These are phyloP conservation scores for Sarcomyxa edulis DNA, from an alignment of 768 basidiomycete species.

Conservation along the genomic window DNA sequence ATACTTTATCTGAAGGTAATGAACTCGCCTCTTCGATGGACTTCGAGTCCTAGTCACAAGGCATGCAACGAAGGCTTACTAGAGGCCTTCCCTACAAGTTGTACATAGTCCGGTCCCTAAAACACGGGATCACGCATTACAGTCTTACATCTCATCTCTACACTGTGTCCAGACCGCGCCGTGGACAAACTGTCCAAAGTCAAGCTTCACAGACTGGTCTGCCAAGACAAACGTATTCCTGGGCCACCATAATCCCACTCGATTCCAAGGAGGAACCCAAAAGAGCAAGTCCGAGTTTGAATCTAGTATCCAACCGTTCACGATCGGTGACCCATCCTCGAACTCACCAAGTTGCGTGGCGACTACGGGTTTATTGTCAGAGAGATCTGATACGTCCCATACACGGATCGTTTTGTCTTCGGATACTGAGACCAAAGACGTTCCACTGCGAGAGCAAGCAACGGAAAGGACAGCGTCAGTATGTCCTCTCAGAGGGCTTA, in stretches of 20 bases:
- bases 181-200: neutral
- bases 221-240: slow-evolving; percentile 1
- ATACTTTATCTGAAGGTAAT: no score
- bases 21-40: no score
- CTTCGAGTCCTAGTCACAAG: no score
- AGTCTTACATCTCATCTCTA: no score
- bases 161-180: neutral
- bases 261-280: slow-evolving; percentile 1
- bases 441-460: slow-evolving; percentile 11
- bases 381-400: no score
- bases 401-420: slow-evolving; percentile 4
- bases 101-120: no score
- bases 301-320: slow-evolving; percentile 2
- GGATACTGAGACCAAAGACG: slow-evolving; percentile 9
- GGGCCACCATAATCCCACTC: slow-evolving; percentile 1
- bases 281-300: neutral
- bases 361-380: neutral
- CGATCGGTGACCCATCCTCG: neutral
- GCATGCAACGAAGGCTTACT: no score
- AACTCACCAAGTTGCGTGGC: neutral
- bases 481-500: slow-evolving; percentile 6
- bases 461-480: slow-evolving; percentile 4
- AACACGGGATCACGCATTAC: no score
- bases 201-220: neutral
- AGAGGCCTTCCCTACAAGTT: no score